Base-by-base conservation (phyloP, 228 moss, liverwort and hornwort genomes). In the Sphagnum fallax region DNA sequence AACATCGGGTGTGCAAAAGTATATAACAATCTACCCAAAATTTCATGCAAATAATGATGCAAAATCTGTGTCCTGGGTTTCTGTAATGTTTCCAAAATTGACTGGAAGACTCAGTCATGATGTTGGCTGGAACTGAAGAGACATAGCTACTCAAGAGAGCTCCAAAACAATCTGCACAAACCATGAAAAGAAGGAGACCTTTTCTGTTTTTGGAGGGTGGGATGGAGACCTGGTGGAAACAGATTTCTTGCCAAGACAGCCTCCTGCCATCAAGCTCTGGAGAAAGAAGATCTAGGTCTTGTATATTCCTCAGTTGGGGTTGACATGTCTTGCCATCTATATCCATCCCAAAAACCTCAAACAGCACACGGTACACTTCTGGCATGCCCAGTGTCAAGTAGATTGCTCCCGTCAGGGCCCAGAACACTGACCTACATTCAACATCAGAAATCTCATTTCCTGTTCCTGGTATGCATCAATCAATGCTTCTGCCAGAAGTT, bases 321-420 rank as follows among this genome's bases (percentile, higher is more conserved):
- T 84, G 87, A 68, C 83, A 88, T 61, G 64, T 53, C 6, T 88
- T 81, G 12, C 88, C 87, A 70, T 93, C 90, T 61, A 93, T 70
- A 73, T 98, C 90, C 72, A 98, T 85, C 51, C 91, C 90, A 72
- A 93, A 93, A 62, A 93, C 97, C 80, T 98, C 97, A 68, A 93
- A 98, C 52, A 93, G 74, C 13, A 98, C 79, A 71, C 93, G 93
- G 78, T 92, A 93, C 32, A 98, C 91, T 76, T 98, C 93, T 9
- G 88, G 82, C 93, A 93, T 84, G 57, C 97, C 97, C 81, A 98
- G 77, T 60, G 91, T 88, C 78, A 98, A 61, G 72, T 93, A 98
- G 15, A 80, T 62, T 14, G 91, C 84, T 57, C 77, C 93, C 71
- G 93, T 68, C 50, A 98, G 70, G 61, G 93, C 93, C 76, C 88